Base-by-base conservation (phyloP, 768 basidiomycete genomes). In the Mrakia gelida region DNA sequence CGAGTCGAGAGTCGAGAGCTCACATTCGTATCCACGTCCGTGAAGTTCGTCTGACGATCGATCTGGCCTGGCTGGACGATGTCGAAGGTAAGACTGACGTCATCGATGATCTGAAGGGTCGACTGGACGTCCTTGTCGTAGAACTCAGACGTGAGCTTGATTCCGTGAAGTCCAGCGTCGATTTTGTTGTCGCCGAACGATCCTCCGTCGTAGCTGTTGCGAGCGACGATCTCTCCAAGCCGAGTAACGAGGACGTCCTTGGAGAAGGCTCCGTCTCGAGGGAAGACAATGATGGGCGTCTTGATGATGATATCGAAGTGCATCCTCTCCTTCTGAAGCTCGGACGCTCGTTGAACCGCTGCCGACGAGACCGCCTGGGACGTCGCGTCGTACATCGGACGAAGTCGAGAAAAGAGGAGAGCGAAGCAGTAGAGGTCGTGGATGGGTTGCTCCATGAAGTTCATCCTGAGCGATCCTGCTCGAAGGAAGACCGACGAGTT, bases 301-400 rank as follows among this genome's bases (percentile, higher is more conserved):
- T 92, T 93, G 82, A 98, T 87, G 34, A 91, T 90, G n/a, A 98
- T 83, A 77, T 94, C 89, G 85, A 95, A 98, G 83, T 93, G 90
- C 92, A 98, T 95, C 73, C 90, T 89, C 75, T 79, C 73, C 26
- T 78, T 76, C 81, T 92, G 91, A n/a, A 95, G 92, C 84, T 92
- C 93, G n/a, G 93, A 90, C 7, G 95, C 97, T 70, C 89, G 88
- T 83, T 98, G 93, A 34, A 93, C 94, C 56, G 97, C 97, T 30
- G 90, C 96, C 16, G 71, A 49, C 3, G 93, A 92, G 21, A 75
- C 75, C 3, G 61, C 75, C 82, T 93, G 90, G 2, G 93, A 92
- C 16, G 96, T 95, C 28, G 95, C 90, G 84, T 99, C 96, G 80
- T 98, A 98, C 16, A 98, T 84, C 2, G 92, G 92, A 86, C 98